Evolutionary conservation across 116 monocot genomes (phyloP).

Genomic region (Phalaenopsis hybrid): DNA sequence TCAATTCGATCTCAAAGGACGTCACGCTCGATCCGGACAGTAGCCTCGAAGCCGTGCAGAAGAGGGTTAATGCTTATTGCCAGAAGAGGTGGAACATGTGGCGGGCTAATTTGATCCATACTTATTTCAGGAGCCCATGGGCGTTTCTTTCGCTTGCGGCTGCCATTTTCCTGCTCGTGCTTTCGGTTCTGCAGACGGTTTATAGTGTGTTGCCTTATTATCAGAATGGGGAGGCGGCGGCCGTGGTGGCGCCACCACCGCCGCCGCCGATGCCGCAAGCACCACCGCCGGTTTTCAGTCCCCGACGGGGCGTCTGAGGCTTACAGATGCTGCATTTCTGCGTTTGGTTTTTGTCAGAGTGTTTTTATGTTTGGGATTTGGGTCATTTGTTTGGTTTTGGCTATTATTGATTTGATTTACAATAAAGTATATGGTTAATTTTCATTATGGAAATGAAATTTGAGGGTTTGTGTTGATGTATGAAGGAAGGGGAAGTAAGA

Average conservation of each 20-base stretch:
- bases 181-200: conserved; percentile 53
- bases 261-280: background rate
- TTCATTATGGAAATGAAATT: too few species aligned
- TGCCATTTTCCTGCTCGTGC: conserved; percentile 50
- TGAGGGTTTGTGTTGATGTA: too few species aligned
- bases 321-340: background rate
- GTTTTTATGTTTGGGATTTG: too few species aligned
- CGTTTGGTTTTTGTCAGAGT: too few species aligned
- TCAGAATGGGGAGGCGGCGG: background rate
- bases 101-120: conserved; percentile 64
- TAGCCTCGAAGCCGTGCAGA: conserved; percentile 35
- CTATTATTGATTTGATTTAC: too few species aligned
- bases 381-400: too few species aligned
- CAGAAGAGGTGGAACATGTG: conserved; percentile 50
- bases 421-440: too few species aligned
- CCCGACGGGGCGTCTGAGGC: background rate
- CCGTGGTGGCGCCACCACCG: background rate
- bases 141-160: conserved; percentile 54
- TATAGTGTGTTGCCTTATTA: conserved; percentile 43
- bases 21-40: conserved; percentile 49
- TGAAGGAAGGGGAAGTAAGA: too few species aligned
- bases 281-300: background rate
- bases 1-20: conserved; percentile 59
- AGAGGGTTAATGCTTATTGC: conserved; percentile 49
- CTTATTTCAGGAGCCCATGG: conserved; percentile 80